phyloP scores from a whole-genome alignment of 2,329 filamentous ascomycete genomes.

The Pseudocercospora musae region DNA sequence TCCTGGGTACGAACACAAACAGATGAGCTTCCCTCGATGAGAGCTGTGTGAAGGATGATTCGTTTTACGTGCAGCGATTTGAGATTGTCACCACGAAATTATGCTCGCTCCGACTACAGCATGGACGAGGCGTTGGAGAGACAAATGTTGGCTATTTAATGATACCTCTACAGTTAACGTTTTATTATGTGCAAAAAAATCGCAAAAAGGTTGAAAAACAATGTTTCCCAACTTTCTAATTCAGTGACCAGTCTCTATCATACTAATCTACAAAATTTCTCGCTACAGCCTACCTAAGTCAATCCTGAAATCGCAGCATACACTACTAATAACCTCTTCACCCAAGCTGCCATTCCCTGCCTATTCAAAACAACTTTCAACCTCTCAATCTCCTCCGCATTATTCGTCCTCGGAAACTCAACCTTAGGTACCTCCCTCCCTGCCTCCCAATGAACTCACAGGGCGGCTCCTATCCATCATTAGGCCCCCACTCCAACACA shows the following conservation, averaged over 20 bases:
- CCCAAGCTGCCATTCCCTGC: conserved; percentile 4
- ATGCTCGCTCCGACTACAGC: conserved; percentile 2
- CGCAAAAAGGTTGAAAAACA: conserved; percentile 12
- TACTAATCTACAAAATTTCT: background rate
- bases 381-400: conserved; percentile 3
- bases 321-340: background rate
- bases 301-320: background rate
- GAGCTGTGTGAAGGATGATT: conserved; percentile 4
- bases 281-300: background rate
- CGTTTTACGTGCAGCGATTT: background rate
- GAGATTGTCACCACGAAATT: conserved; percentile 7
- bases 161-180: conserved; percentile 20
- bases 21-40: conserved; percentile 17
- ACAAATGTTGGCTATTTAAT: conserved; percentile 14
- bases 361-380: background rate
- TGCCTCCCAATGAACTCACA: conserved; percentile 3
- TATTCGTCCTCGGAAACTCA: conserved; percentile 2
- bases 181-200: conserved; percentile 6
- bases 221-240: background rate
- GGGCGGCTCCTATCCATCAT: background rate
- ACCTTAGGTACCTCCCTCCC: background rate
- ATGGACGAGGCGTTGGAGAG: background rate
- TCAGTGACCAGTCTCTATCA: no score
- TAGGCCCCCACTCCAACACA: background rate
- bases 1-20: conserved; percentile 19